Conservation (phyloP, 148 eudicot species). For the Chenopodium album region DNA sequence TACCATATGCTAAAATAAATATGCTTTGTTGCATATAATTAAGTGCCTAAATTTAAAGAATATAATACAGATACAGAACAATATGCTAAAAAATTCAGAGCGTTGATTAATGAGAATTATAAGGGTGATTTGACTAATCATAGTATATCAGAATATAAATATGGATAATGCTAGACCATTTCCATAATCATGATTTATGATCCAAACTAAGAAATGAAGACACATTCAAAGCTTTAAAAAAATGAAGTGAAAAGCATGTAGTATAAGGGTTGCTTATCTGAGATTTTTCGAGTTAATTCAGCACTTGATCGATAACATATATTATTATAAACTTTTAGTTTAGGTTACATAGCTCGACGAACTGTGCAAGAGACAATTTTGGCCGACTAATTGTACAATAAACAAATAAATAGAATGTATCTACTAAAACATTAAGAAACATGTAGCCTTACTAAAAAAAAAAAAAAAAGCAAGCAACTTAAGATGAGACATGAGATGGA, state of each 20-base stretch:
- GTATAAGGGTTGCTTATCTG: neutral
- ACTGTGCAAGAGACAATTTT: too few relatives aligned
- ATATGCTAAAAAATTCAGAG: neutral
- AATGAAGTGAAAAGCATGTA: too few relatives aligned
- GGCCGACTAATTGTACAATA: too few relatives aligned
- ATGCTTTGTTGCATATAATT: neutral
- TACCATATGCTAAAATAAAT: neutral
- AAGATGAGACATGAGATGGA: neutral
- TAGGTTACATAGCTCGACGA: too few relatives aligned
- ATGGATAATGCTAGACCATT: neutral
- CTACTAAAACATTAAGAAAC: neutral
- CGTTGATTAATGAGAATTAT: neutral
- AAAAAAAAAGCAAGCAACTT: neutral
- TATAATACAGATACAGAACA: neutral
- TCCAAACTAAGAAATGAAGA: too few relatives aligned
- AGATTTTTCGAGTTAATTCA: neutral
- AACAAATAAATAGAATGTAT: too few relatives aligned
- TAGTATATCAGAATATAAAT: constrained; percentile 1
- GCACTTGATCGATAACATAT: neutral
- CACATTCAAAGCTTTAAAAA: too few relatives aligned
- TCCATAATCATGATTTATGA: neutral
- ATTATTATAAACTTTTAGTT: too few relatives aligned
- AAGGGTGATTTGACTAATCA: constrained; percentile 1
- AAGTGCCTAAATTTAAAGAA: neutral
- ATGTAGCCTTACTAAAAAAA: neutral